These are phyloP conservation scores for Carex scoparia DNA, from an alignment of 176 grass and related monocot species.

Conservation along the genomic window DNA sequence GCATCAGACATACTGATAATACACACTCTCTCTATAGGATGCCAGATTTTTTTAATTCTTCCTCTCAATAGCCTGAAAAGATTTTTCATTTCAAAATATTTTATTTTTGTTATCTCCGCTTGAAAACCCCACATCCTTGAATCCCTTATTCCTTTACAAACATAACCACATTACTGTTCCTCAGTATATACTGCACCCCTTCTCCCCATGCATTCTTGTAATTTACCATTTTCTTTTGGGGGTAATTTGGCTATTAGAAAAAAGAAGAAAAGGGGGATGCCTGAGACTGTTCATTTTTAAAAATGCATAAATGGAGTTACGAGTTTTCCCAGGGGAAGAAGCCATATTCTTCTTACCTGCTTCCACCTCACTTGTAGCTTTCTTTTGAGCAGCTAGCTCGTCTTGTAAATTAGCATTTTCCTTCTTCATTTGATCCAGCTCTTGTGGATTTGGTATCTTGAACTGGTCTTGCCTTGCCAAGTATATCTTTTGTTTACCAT, in stretches of 20 bases:
- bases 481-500: conserved; percentile 97
- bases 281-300: not conserved
- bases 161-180: not conserved
- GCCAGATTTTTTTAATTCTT: not conserved
- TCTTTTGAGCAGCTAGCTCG: conserved; percentile 70
- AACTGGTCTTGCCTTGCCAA: conserved; percentile 95
- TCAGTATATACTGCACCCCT: not conserved
- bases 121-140: not conserved
- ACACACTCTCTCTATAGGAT: not conserved
- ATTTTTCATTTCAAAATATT: not conserved
- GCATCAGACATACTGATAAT: not conserved
- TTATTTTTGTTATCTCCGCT: not conserved
- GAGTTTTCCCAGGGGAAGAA: not conserved
- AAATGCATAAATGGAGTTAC: not conserved
- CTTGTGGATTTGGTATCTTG: conserved; percentile 74
- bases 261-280: not conserved
- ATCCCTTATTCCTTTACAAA: not conserved
- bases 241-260: not conserved
- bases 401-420: conserved; percentile 69
- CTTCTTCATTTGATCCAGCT: conserved; percentile 91
- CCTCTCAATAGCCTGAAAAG: not conserved
- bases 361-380: conserved; percentile 66
- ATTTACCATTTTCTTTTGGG: not conserved
- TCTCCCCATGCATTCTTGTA: not conserved
- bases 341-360: conserved; percentile 42